Base-by-base conservation (phyloP, 2,329 filamentous ascomycete genomes). In the Fusarium papillatum region DNA sequence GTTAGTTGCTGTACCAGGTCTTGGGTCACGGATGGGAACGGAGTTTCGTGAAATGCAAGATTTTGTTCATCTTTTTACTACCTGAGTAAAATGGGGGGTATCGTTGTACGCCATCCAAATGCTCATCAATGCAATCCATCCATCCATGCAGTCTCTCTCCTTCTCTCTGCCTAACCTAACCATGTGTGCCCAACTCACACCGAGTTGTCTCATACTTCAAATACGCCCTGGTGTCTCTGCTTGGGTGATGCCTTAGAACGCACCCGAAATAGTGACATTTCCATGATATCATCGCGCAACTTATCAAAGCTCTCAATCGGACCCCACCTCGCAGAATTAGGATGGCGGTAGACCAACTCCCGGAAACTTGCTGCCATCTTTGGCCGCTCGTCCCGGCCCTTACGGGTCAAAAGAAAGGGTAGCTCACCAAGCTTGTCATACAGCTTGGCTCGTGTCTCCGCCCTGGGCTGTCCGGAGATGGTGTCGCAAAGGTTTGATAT, bases 21-120 rank as follows among this genome's bases (percentile, higher is more conserved):
- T 73, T 65, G 77, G 72, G 46, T 73, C 65, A 78, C 55, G 77
- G 75, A 64, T 71, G 75, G 79, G 76, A 64, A 78, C 31, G 76
- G 78, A 79, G 77, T 79, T 70, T 60, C 50, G 74, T 70, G 53
- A 72, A 74, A 70, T 74, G 71, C 61, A 68, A 46, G 26, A 69
- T 69, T 68, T 66, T 66, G 46, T 68, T 57, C 43, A 57, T 57
- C 29, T 50, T 64, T 70, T 70, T 67, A 55, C 69, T 72, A 61
- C 59, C 62, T 66, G 59, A 68, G 41, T 68, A 72, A 64, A 57
- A 68, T 29, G 68, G 59, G 70, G 48, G 72, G 75, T 76, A 73
- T 77, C 69, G 22, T 46, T 43, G 39, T 72, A 60, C 63, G 63
- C 74, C 60, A 61, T 67, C 41, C 36, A 70, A 69, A 75, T 76